Evolutionary conservation across 2,329 filamentous ascomycete species (phyloP).

Genomic region (Aspergillus sp.): DNA sequence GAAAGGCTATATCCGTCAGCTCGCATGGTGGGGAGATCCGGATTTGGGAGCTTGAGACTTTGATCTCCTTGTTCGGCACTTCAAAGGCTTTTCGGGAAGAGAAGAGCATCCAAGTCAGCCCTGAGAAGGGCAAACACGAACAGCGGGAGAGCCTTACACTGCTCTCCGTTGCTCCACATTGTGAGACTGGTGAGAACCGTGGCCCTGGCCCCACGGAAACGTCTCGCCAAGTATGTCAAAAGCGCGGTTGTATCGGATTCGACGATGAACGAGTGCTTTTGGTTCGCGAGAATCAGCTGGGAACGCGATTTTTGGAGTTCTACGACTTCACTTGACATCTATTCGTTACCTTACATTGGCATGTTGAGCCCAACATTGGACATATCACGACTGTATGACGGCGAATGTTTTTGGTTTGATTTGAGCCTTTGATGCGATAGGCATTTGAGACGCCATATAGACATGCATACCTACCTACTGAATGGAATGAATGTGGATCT

Average conservation of each 20-base stretch:
- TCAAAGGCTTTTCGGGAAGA: slow-evolving; percentile 46
- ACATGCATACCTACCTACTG: no score
- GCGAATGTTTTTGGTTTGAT: not conserved
- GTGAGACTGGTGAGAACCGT: slow-evolving; percentile 20
- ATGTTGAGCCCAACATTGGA: not conserved
- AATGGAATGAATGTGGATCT: no score
- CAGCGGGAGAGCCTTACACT: slow-evolving; percentile 2
- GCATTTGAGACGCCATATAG: no score
- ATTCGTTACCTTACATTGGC: not conserved
- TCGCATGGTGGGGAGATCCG: slow-evolving; percentile 74
- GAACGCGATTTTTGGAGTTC: slow-evolving; percentile 71
- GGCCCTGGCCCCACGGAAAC: slow-evolving; percentile 19
- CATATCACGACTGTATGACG: not conserved
- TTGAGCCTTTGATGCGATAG: no score
- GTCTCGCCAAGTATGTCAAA: slow-evolving; percentile 43
- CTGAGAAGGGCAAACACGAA: slow-evolving; percentile 30
- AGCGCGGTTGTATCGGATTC: slow-evolving; percentile 73
- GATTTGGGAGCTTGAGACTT: slow-evolving; percentile 85
- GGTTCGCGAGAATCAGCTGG: slow-evolving; percentile 67
- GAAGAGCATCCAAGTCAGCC: slow-evolving; percentile 54
- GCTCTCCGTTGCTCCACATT: slow-evolving; percentile 8
- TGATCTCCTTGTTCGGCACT: slow-evolving; percentile 50
- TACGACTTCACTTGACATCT: slow-evolving; percentile 76
- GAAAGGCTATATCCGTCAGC: slow-evolving; percentile 89
- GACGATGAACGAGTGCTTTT: slow-evolving; percentile 92